Evolutionary conservation across 2,329 filamentous ascomycete species (phyloP).

Genomic region (Neocucurbitaria cava): DNA sequence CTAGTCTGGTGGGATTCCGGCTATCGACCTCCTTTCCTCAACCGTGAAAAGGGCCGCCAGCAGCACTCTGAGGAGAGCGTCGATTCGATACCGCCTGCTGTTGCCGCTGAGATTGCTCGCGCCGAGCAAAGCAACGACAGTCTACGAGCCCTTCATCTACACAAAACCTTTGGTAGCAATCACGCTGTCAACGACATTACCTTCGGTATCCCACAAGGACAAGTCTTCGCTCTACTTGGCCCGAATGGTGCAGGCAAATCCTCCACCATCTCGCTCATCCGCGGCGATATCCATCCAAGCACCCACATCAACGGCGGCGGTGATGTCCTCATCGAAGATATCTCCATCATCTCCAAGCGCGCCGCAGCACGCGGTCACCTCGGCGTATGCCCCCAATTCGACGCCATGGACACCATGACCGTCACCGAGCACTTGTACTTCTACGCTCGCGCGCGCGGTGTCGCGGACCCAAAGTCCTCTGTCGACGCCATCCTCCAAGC

Average conservation of each 20-base stretch:
- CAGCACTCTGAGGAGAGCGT: conserved; percentile 54
- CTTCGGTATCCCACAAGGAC: conserved; percentile 78
- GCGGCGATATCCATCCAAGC: conserved; percentile 82
- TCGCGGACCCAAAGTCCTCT: conserved; percentile 77
- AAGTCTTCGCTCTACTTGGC: conserved; percentile 88
- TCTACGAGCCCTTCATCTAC: conserved; percentile 79
- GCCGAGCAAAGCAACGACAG: conserved; percentile 70
- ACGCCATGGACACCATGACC: conserved; percentile 88
- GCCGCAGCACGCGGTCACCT: conserved; percentile 76
- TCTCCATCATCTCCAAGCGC: conserved; percentile 75
- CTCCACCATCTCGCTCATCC: conserved; percentile 86
- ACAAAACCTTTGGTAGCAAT: conserved; percentile 77
- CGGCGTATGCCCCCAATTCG: conserved; percentile 83
- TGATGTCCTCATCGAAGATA: conserved; percentile 80
- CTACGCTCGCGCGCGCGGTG: conserved; percentile 84
- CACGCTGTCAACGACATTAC: conserved; percentile 84
- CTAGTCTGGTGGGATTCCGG: conserved; percentile 84
- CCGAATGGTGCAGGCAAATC: conserved; percentile 93
- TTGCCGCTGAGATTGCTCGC: conserved; percentile 69
- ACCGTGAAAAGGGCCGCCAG: conserved; percentile 40
- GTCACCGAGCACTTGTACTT: conserved; percentile 85
- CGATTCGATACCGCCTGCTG: conserved; percentile 60
- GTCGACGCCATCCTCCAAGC: conserved; percentile 79
- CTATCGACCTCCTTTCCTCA: conserved; percentile 61
- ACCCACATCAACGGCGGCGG: conserved; percentile 65